Percentiles rank a stretch among this genome's conserved stretches.
Conservation (phyloP, 2,329 filamentous ascomycete species). For the Teratosphaeriaceae sp. region DNA sequence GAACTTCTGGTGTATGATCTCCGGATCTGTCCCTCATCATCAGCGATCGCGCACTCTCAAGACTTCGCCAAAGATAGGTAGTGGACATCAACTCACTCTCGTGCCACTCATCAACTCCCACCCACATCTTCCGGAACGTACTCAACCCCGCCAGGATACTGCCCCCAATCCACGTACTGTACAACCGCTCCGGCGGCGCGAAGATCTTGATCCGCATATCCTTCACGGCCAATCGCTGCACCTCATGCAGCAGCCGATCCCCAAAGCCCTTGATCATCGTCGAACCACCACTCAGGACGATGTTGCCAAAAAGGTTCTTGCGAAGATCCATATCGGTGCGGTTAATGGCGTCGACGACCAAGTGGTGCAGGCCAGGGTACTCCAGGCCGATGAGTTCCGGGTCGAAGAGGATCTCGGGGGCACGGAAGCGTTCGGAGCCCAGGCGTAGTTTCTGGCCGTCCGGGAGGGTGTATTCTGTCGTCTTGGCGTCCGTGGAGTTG, state of each 20-base stretch:
- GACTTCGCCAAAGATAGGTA: too few relatives aligned
- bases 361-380: slow-evolving; percentile 95
- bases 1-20: slow-evolving; percentile 98
- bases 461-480: slow-evolving; percentile 80
- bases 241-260: slow-evolving; percentile 82
- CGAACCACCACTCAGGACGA: slow-evolving; percentile 91
- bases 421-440: slow-evolving; percentile 88
- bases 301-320: slow-evolving; percentile 91
- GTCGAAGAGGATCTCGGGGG: slow-evolving; percentile 95
- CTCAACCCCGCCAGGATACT: slow-evolving; percentile 95
- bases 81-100: slow-evolving; percentile 55
- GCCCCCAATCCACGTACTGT: slow-evolving; percentile 98
- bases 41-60: too few relatives aligned
- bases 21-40: slow-evolving; percentile 52
- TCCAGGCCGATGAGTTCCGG: slow-evolving; percentile 95
- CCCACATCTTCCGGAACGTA: slow-evolving; percentile 99
- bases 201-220: slow-evolving; percentile 99
- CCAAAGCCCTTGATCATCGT: slow-evolving; percentile 97
- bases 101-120: slow-evolving; percentile 99
- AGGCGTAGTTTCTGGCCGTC: slow-evolving; percentile 94
- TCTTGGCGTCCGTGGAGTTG: slow-evolving; percentile 56
- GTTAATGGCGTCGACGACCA: slow-evolving; percentile 92
- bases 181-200: slow-evolving; percentile 93
- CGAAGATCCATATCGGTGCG: slow-evolving; percentile 92
- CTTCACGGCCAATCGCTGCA: slow-evolving; percentile 90